These are phyloP conservation scores for Aspergillus heteromorphus DNA, from an alignment of 495 filamentous ascomycete genomes.

Conservation along the genomic window DNA sequence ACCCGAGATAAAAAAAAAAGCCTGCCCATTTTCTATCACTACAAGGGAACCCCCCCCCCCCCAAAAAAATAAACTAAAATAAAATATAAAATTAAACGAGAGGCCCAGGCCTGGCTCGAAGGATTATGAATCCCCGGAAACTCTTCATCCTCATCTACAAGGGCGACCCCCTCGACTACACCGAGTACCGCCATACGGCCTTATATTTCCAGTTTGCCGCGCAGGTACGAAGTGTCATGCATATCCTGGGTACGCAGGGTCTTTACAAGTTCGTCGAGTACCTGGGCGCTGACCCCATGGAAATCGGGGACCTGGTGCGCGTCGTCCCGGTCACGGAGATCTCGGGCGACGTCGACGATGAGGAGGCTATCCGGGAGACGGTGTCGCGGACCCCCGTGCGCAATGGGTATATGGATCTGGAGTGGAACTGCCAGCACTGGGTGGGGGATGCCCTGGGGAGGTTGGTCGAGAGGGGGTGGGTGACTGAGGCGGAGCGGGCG, in stretches of 20 bases:
- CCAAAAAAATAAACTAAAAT: too few relatives aligned
- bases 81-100: background rate
- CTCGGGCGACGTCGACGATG: conserved; percentile 11
- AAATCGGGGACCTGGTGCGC: conserved; percentile 52
- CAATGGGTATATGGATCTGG: conserved; percentile 20
- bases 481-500: conserved; percentile 13
- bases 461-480: conserved; percentile 20
- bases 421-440: conserved; percentile 37
- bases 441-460: conserved; percentile 25
- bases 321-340: conserved; percentile 18
- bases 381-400: conserved; percentile 19
- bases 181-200: conserved; percentile 30
- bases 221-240: conserved; percentile 15
- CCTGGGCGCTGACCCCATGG: conserved; percentile 33
- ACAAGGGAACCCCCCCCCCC: background rate
- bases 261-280: conserved; percentile 27
- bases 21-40: background rate
- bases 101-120: too few relatives aligned
- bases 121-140: conserved; percentile 16
- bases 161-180: conserved; percentile 26
- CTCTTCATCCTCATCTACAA: conserved; percentile 24
- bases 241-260: conserved; percentile 23
- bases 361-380: conserved; percentile 14
- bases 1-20: background rate
- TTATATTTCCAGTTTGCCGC: conserved; percentile 22